These are phyloP conservation scores for Fraxinus excelsior DNA, from an alignment of 257 asterid genomes.

Conservation along the genomic window DNA sequence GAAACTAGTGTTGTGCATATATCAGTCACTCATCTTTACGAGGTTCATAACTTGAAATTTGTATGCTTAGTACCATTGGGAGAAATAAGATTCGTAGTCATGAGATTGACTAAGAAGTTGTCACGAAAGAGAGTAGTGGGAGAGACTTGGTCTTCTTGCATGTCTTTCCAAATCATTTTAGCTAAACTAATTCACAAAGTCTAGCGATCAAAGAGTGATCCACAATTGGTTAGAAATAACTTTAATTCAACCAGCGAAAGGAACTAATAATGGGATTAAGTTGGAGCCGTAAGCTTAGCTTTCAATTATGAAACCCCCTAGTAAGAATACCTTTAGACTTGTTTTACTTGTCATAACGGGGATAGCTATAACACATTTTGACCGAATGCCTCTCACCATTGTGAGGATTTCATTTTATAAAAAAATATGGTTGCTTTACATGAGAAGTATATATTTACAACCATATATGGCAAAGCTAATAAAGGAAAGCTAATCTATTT, in stretches of 20 bases:
- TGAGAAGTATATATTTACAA: too few relatives aligned
- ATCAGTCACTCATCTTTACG: background rate
- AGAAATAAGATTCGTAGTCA: background rate
- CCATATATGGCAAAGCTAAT: too few relatives aligned
- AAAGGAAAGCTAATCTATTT: too few relatives aligned
- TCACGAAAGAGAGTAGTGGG: background rate
- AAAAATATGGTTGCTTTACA: too few relatives aligned
- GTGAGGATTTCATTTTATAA: too few relatives aligned
- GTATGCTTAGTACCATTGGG: background rate
- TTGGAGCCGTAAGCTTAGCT: background rate
- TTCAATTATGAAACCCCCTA: background rate
- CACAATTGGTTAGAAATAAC: background rate
- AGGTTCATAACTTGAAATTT: background rate
- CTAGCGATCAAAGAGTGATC: background rate
- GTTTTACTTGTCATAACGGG: background rate
- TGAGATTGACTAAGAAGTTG: background rate
- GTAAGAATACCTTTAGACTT: background rate
- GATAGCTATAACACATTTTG: background rate
- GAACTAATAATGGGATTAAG: background rate
- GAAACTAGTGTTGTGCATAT: too few relatives aligned
- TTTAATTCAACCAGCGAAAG: background rate
- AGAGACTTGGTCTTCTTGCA: background rate
- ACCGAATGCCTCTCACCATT: too few relatives aligned
- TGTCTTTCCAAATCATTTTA: background rate
- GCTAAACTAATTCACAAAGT: background rate